Base-by-base conservation (phyloP, 306 rosid genomes). In the Cotoneaster glaucophyllus region DNA sequence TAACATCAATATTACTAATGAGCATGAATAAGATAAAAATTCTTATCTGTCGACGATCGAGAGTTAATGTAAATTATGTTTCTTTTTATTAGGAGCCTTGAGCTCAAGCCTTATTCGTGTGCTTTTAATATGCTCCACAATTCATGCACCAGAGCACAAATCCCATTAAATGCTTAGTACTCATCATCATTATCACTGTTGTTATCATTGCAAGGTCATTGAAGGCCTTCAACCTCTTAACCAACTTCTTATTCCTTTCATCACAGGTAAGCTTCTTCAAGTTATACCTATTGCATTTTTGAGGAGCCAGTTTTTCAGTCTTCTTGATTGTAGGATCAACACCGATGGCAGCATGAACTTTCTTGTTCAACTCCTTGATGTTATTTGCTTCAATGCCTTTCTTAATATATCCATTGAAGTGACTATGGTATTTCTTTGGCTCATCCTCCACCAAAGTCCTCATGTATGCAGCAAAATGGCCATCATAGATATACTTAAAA, bases 211-310 rank as follows among this genome's bases (percentile, higher is more conserved):
- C 83, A 90, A 0, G 92, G 3, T 92, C 76, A 76, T 90, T 92
- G 18, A 92, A 87, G 2, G 92, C 88, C 34, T 83, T 81, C 75
- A 92, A 43, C n/a, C 93, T 88, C 9, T 85, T 74, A 2, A 90
- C 62, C 85, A 92, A 80, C 52, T 78, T 79, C 4, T 74, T 73
- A 79, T 90, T 92, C 73, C 96, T 83, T 74, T 92, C 86, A 31
- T 90, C 93, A 3, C 84, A 90, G 4, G 93, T 90, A 64, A 92
- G 93, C 85, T 86, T 92, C 88, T 90, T 88, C 74, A 83, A 71
- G 67, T 90, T 86, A 69, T 31, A 86, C 81, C 93, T 90, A 84
- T 88, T 92, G 68, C 83, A 85, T 28, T 75, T 76, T 82, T 90
- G 81, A 4, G 83, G 86, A 57, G 65, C 83, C 73, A 83, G 68